Percentiles rank a stretch among this genome's conserved stretches.
Evolutionary conservation across 306 rosid species (phyloP).

Genomic region (Lablab purpureus): DNA sequence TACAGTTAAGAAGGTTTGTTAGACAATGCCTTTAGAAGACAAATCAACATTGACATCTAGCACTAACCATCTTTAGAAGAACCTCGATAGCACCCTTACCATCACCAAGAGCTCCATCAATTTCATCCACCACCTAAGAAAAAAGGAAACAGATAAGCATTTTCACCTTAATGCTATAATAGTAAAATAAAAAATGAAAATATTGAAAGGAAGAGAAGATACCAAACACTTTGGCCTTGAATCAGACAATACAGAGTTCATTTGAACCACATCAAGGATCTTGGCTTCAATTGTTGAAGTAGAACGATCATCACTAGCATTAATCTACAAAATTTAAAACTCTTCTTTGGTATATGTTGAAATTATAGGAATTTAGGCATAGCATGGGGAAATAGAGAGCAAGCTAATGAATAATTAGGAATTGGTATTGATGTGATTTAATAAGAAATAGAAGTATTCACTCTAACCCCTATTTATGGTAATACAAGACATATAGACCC

Average conservation of each 20-base stretch:
- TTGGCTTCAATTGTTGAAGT: slow-evolving; percentile 83
- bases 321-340: slow-evolving; percentile 65
- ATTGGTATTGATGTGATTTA: slow-evolving; percentile 1
- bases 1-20: slow-evolving; percentile 23
- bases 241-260: slow-evolving; percentile 76
- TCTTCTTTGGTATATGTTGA: slow-evolving; percentile 20
- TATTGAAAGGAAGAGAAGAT: slow-evolving; percentile 43
- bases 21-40: slow-evolving; percentile 28
- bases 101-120: slow-evolving; percentile 94
- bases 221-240: slow-evolving; percentile 93
- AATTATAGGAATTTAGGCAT: slow-evolving; percentile 12
- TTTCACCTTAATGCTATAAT: slow-evolving; percentile 9
- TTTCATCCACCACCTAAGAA: slow-evolving; percentile 89
- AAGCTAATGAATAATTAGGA: slow-evolving; percentile 6
- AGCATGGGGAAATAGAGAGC: not conserved
- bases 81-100: slow-evolving; percentile 98
- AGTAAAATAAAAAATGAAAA: slow-evolving; percentile 33
- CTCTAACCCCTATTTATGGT: not conserved
- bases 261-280: slow-evolving; percentile 86
- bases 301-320: slow-evolving; percentile 98
- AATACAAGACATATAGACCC: slow-evolving; percentile 7
- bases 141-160: slow-evolving; percentile 22
- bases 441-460: not conserved
- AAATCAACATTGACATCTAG: slow-evolving; percentile 23
- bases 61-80: slow-evolving; percentile 87